Percentiles rank a stretch among this genome's conserved stretches.
Evolutionary conservation across 352 stramenopile genomes (phyloP).

Genomic region (Pythium coloratum): DNA sequence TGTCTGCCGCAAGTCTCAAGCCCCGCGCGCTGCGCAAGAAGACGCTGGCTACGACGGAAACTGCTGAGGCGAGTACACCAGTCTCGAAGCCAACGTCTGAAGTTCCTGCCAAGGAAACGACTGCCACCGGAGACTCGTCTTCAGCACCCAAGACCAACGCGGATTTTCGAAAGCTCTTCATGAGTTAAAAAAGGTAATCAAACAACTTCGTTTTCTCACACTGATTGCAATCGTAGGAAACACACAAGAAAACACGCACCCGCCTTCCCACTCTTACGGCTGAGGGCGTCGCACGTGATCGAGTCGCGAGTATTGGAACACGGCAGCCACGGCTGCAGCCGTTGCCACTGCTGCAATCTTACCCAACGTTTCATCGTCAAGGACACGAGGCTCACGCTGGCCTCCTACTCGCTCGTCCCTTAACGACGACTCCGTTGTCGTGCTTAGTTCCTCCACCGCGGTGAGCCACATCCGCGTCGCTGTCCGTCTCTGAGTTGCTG

Average conservation of each 20-base stretch:
- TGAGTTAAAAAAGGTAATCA: conserved; percentile 24
- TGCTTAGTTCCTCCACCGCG: too few species aligned
- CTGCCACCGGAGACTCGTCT: neutral
- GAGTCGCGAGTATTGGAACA: neutral
- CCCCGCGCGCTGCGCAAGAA: conserved; percentile 49
- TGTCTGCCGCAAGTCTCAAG: conserved; percentile 46
- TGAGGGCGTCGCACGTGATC: neutral
- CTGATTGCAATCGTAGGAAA: too few species aligned
- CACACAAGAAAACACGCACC: too few species aligned
- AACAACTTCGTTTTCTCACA: neutral
- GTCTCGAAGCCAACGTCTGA: neutral
- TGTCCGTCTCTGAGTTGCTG: too few species aligned
- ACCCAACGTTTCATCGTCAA: neutral
- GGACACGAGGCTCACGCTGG: too few species aligned
- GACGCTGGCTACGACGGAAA: conserved; percentile 7
- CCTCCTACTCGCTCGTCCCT: too few species aligned
- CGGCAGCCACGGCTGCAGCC: neutral
- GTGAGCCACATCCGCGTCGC: too few species aligned
- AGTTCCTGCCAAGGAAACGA: neutral
- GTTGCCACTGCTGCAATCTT: neutral
- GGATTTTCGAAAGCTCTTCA: conserved; percentile 67
- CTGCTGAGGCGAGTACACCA: neutral
- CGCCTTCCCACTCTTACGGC: neutral
- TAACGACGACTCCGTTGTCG: too few species aligned
- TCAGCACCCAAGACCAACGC: conserved; percentile 60